phyloP scores from a whole-genome alignment of 257 asterid species.

The Nemophila menziesii region DNA sequence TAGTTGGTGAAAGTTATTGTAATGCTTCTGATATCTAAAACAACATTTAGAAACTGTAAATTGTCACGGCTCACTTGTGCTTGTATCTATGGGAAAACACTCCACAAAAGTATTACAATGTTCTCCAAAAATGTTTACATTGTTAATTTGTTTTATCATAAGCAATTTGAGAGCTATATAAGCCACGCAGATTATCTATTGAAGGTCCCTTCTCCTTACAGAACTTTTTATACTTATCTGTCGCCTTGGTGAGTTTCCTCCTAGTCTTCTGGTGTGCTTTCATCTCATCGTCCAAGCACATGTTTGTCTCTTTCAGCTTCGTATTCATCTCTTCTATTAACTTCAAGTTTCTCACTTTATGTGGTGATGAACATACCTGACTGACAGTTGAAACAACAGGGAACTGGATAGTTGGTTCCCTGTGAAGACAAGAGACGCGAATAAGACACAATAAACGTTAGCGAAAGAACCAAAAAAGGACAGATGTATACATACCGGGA shows the following conservation, averaged over 20 bases:
- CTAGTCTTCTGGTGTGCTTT: not conserved
- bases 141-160: not conserved
- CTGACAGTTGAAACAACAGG: constrained; percentile 22
- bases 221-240: not conserved
- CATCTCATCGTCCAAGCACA: not conserved
- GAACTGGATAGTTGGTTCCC: constrained; percentile 38
- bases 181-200: not conserved
- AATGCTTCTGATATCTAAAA: no score
- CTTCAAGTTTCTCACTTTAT: not conserved
- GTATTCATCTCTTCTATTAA: constrained; percentile 5
- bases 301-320: not conserved
- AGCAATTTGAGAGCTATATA: not conserved
- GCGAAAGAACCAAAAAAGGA: no score
- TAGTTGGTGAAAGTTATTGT: no score
- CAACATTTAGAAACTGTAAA: not conserved
- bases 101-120: not conserved
- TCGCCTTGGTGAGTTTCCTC: not conserved
- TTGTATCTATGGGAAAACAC: not conserved
- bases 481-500: constrained; percentile 20
- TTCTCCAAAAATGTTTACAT: not conserved
- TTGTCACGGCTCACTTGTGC: not conserved
- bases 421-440: constrained; percentile 6
- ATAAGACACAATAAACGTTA: no score
- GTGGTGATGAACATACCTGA: constrained; percentile 2
- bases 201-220: constrained; percentile 1